Conservation (phyloP, 2,329 filamentous ascomycete genomes). For the Fusarium veterinarium region DNA sequence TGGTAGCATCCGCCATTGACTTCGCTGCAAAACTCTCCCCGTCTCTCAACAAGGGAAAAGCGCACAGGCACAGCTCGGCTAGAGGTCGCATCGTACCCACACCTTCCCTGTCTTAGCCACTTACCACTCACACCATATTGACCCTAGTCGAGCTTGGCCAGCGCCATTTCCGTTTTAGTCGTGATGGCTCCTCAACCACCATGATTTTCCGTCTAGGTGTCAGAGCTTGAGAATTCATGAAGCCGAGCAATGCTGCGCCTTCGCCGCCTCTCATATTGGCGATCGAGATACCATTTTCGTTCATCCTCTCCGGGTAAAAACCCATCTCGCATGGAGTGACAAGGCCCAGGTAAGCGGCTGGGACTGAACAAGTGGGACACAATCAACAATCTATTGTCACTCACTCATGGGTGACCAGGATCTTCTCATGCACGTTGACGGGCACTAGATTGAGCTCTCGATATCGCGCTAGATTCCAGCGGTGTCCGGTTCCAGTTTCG, state of each 20-base stretch:
- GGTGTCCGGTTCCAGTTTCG: conserved; percentile 3
- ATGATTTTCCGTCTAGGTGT: conserved; percentile 16
- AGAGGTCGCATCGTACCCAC: conserved; percentile 33
- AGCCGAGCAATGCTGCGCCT: not conserved
- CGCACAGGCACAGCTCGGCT: conserved; percentile 36
- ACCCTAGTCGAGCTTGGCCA: conserved; percentile 29
- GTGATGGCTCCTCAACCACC: conserved; percentile 39
- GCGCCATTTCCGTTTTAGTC: conserved; percentile 39
- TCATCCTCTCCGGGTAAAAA: not conserved
- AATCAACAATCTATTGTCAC: conserved; percentile 17
- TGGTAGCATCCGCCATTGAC: conserved; percentile 27
- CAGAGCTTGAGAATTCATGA: conserved; percentile 7
- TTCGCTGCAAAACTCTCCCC: conserved; percentile 28
- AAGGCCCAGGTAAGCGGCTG: conserved; percentile 19
- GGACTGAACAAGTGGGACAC: conserved; percentile 22
- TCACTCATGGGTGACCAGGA: not conserved
- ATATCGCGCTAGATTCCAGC: conserved; percentile 29
- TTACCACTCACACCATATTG: conserved; percentile 36
- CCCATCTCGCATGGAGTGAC: not conserved
- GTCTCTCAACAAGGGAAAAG: conserved; percentile 32
- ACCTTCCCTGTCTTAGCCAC: conserved; percentile 29
- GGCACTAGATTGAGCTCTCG: conserved; percentile 29
- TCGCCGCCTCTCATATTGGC: not conserved
- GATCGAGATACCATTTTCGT: conserved; percentile 1
- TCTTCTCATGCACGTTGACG: conserved; percentile 13